phyloP scores from a whole-genome alignment of 441 rosid genomes.

The Arabidopsis hybrid region DNA sequence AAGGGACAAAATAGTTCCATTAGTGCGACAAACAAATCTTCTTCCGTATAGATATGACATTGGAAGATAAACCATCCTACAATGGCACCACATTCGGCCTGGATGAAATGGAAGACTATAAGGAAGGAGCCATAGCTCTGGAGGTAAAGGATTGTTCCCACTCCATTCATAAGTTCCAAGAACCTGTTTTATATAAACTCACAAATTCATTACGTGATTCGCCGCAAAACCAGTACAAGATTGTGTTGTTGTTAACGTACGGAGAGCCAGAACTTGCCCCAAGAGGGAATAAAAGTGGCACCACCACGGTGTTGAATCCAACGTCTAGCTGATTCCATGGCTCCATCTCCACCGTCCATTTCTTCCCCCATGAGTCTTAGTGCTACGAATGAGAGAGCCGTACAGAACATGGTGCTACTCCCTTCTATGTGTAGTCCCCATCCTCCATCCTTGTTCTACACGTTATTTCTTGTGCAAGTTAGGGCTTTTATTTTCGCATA shows the following conservation, averaged over 20 bases:
- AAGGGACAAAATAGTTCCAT: slow-evolving; percentile 56
- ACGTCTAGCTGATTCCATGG: slow-evolving; percentile 59
- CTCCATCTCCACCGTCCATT: slow-evolving; percentile 58
- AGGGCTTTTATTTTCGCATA: not conserved
- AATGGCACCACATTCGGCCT: slow-evolving; percentile 82
- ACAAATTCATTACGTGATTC: not conserved
- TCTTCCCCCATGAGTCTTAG: slow-evolving; percentile 70
- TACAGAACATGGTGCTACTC: slow-evolving; percentile 69
- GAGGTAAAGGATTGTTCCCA: slow-evolving; percentile 79
- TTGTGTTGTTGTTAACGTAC: slow-evolving; percentile 39
- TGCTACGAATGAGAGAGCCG: slow-evolving; percentile 55
- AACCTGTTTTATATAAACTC: slow-evolving; percentile 45
- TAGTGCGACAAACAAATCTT: slow-evolving; percentile 63
- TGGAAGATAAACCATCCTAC: slow-evolving; percentile 74
- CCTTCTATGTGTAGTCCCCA: slow-evolving; percentile 86
- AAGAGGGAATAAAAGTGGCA: slow-evolving; percentile 60
- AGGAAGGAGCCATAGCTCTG: slow-evolving; percentile 85
- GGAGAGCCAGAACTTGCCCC: slow-evolving; percentile 88
- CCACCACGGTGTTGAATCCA: slow-evolving; percentile 79
- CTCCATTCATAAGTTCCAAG: slow-evolving; percentile 79
- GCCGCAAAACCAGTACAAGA: not conserved
- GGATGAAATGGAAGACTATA: slow-evolving; percentile 69
- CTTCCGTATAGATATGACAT: slow-evolving; percentile 78
- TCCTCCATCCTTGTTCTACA: slow-evolving; percentile 70
- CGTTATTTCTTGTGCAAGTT: slow-evolving; percentile 7